These are phyloP conservation scores for Odonthalia washingtoniensis DNA, from an alignment of 31 red algal species.

Conservation along the genomic window DNA sequence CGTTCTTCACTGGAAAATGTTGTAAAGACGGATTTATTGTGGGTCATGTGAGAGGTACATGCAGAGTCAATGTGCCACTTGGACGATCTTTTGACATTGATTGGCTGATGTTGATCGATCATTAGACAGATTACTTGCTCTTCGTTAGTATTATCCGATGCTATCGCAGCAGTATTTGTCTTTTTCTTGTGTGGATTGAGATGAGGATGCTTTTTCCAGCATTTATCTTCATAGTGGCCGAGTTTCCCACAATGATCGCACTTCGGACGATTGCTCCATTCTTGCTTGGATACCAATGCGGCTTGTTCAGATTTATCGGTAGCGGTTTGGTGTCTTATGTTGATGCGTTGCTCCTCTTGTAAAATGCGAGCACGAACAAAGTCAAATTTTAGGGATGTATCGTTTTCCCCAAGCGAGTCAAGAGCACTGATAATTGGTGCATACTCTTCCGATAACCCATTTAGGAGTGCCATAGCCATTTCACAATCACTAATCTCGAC, in stretches of 20 bases:
- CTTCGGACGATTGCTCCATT: too few relatives aligned
- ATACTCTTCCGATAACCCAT: neutral
- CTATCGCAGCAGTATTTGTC: too few relatives aligned
- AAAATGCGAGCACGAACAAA: constrained; percentile 19
- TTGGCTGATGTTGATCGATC: too few relatives aligned
- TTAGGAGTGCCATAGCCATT: neutral
- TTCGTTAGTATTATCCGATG: too few relatives aligned
- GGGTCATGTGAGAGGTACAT: constrained; percentile 39
- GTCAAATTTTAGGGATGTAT: constrained; percentile 8
- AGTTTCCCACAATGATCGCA: neutral
- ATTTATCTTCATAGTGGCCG: neutral
- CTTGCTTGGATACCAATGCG: too few relatives aligned
- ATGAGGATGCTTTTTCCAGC: neutral
- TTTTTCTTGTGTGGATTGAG: neutral
- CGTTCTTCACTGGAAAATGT: neutral
- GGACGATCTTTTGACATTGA: too few relatives aligned
- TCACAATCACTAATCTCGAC: neutral
- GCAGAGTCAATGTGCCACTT: constrained; percentile 29
- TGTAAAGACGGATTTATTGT: constrained; percentile 15
- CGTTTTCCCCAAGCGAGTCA: constrained; percentile 7
- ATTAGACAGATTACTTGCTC: too few relatives aligned
- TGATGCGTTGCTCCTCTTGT: constrained; percentile 19
- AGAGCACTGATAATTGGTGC: neutral
- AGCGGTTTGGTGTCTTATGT: neutral
- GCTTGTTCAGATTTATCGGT: too few relatives aligned